Conservation (phyloP, 345 rosid species). For the Capsella bursapastoris region DNA sequence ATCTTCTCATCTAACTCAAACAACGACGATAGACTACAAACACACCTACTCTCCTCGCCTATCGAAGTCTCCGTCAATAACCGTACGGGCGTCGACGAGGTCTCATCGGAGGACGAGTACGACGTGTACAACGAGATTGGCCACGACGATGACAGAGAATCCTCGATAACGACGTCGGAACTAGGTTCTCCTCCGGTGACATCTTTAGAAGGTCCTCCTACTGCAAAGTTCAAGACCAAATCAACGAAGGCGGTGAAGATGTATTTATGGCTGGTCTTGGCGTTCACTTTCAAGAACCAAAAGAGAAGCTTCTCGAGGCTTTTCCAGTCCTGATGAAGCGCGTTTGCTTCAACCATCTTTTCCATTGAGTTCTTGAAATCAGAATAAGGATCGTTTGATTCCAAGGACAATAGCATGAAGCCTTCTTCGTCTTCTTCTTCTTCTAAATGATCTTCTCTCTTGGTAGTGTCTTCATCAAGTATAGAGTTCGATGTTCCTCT, state of each 20-base stretch:
- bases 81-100: constrained; percentile 16
- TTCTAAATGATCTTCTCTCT: constrained; percentile 9
- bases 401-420: constrained; percentile 66
- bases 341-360: constrained; percentile 79
- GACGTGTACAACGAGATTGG: constrained; percentile 30
- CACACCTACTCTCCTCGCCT: constrained; percentile 23
- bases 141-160: constrained; percentile 28
- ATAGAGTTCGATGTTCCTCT: constrained; percentile 71
- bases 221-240: constrained; percentile 47
- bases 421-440: constrained; percentile 54
- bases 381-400: constrained; percentile 73
- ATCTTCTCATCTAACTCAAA: constrained; percentile 39
- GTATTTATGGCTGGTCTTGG: constrained; percentile 67
- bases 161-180: constrained; percentile 17
- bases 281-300: constrained; percentile 81
- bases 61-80: constrained; percentile 26
- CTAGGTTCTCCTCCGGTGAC: constrained; percentile 21
- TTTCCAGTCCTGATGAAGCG: constrained; percentile 69
- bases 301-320: constrained; percentile 73
- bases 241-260: constrained; percentile 84
- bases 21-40: constrained; percentile 39
- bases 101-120: constrained; percentile 36
- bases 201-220: background rate
- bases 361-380: constrained; percentile 93
- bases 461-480: constrained; percentile 51